These are phyloP conservation scores for Pichia gijzeniarum DNA, from an alignment of 805 yeast genomes.

Conservation along the genomic window DNA sequence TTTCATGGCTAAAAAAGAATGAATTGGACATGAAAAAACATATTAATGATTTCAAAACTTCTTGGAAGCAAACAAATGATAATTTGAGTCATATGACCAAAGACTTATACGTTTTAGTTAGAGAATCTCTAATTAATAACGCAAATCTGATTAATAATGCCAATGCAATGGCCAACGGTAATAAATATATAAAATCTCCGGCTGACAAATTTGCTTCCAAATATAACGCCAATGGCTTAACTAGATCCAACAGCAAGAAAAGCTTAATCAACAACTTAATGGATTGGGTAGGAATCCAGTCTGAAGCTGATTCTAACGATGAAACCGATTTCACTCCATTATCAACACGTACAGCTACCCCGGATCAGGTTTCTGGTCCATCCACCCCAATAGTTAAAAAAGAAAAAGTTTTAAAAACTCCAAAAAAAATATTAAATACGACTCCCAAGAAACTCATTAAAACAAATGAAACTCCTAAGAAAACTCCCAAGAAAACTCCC, in stretches of 20 bases:
- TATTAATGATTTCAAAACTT: conserved; percentile 77
- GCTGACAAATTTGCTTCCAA: conserved; percentile 62
- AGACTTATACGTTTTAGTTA: conserved; percentile 79
- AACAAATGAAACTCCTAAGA: not conserved
- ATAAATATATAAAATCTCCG: conserved; percentile 36
- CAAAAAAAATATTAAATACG: conserved; percentile 4
- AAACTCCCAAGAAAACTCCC: not conserved
- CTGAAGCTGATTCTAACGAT: conserved; percentile 20
- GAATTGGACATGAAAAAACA: conserved; percentile 92
- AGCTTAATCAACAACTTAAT: conserved; percentile 30
- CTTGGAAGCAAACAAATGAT: conserved; percentile 71
- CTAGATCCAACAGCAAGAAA: conserved; percentile 19
- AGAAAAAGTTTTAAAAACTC: not conserved
- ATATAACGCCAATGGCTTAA: conserved; percentile 49
- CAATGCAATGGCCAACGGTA: not conserved
- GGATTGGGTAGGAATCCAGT: conserved; percentile 31
- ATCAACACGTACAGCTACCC: not conserved
- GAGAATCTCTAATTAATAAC: conserved; percentile 48
- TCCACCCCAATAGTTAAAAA: conserved; percentile 1
- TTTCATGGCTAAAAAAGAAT: conserved; percentile 95
- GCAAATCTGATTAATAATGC: conserved; percentile 9
- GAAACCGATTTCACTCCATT: conserved; percentile 4
- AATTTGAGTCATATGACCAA: conserved; percentile 65
- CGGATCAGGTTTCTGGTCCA: not conserved
- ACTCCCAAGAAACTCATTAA: not conserved